Percentiles rank a stretch among this genome's conserved stretches.
Evolutionary conservation across 2,329 filamentous ascomycete species (phyloP).

Genomic region (Diaporthe ilicicola): DNA sequence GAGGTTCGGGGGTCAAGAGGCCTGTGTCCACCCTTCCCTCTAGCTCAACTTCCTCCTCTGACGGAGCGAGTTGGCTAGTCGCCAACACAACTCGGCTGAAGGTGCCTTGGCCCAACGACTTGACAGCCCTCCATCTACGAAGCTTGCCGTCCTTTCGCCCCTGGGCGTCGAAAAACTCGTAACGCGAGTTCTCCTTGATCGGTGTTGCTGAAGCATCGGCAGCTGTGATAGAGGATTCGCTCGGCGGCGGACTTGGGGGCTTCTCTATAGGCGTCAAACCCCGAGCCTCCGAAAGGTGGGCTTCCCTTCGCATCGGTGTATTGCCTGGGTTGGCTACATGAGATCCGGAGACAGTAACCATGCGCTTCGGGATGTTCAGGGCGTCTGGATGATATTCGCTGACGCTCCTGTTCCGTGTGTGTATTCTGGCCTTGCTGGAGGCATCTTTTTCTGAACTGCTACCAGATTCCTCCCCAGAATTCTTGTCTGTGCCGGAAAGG

Average conservation of each 20-base stretch:
- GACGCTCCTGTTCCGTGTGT: conserved; percentile 80
- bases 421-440: conserved; percentile 46
- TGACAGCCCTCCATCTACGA: conserved; percentile 81
- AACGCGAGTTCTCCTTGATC: conserved; percentile 48
- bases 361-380: conserved; percentile 72
- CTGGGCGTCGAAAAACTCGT: conserved; percentile 75
- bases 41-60: conserved; percentile 53
- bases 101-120: conserved; percentile 87
- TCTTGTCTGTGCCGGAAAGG: conserved; percentile 2
- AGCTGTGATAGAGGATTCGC: conserved; percentile 69
- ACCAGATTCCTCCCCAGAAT: conserved; percentile 17
- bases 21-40: conserved; percentile 39
- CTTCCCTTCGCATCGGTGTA: conserved; percentile 73
- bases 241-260: conserved; percentile 83
- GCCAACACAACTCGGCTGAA: conserved; percentile 95
- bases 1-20: conserved; percentile 42
- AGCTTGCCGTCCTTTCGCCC: conserved; percentile 74
- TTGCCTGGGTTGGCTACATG: conserved; percentile 55
- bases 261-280: conserved; percentile 72
- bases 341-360: conserved; percentile 76
- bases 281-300: conserved; percentile 80
- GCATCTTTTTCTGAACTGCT: conserved; percentile 16
- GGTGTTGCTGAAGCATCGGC: conserved; percentile 47
- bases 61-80: conserved; percentile 73
- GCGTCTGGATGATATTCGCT: conserved; percentile 87